Evolutionary conservation across 1,284 basidiomycete genomes (phyloP), one percentile per base, ranked within the genome.

Genomic region (Thecaphora thlaspeos): DNA sequence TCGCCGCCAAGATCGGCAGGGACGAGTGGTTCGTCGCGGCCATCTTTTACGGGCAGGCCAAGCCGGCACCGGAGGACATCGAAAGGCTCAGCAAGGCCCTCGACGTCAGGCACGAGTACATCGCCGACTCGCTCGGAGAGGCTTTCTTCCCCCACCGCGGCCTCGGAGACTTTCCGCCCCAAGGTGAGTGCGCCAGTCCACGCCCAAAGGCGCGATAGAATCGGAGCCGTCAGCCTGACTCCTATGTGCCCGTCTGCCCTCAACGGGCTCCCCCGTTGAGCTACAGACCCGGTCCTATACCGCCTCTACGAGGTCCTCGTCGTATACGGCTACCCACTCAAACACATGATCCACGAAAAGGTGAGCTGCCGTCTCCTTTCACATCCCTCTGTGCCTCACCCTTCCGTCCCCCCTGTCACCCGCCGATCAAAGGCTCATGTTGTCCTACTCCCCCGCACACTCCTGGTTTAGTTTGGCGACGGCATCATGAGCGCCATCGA

Each of bases 291-390:
- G 4, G 49, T 68, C 2, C 56, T 70, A 40, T 68, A 64, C 34
- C 48, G 62, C 14, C 49, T 66, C 34, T 65, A 61, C 44, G 56
- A 68, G 46, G 68, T 68, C 2, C 39, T 74, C 12, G 48, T 68
- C n/a, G 70, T 74, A 14, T 76, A 76, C 45, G 72, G 70, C 9
- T 61, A 68, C 32, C 64, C 72, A 17, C 51, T 73, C 51, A 68
- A 74, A 47, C 51, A 63, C 48, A 46, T 76, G 36, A 76, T 76
- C 22, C 56, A 76, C 43, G 73, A 76, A 57, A 76, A 76, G 67
- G 71, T 74, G 49, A 34, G 70, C 18, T n/a, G n/a, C n/a, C n/a
- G n/a, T 43, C 48, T n/a, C 21, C 15, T 36, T 21, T 7, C 28
- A 30, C 7, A 7, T 7, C 28, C 28, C 28, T 30, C 7, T 23